phyloP scores from a whole-genome alignment of 495 filamentous ascomycete species.

The Penicilliopsis zonata region DNA sequence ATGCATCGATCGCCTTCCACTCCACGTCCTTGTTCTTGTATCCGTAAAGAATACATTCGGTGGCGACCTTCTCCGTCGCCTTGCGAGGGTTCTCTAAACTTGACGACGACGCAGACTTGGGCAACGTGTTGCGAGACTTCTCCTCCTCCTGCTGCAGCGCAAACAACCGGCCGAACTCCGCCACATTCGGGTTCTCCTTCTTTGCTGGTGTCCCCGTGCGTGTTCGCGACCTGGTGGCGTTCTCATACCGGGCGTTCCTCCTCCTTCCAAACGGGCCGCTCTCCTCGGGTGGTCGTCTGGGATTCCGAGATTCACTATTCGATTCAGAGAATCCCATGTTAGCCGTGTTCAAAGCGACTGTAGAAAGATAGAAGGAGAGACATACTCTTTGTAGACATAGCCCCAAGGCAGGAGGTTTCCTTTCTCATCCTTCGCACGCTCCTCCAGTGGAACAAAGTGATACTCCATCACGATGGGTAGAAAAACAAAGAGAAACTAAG shows the following conservation, averaged over 20 bases:
- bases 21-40: slow-evolving; percentile 57
- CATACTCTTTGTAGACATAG: slow-evolving; percentile 49
- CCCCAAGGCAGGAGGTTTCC: slow-evolving; percentile 50
- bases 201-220: slow-evolving; percentile 47
- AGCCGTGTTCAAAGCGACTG: slow-evolving; percentile 2
- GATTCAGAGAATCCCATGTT: slow-evolving; percentile 3
- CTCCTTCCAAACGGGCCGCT: slow-evolving; percentile 51
- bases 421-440: slow-evolving; percentile 47
- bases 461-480: slow-evolving; percentile 44
- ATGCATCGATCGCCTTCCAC: slow-evolving; percentile 77
- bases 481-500: no score
- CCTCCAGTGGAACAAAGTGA: slow-evolving; percentile 52
- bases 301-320: slow-evolving; percentile 31
- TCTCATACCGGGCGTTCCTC: slow-evolving; percentile 37
- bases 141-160: slow-evolving; percentile 32
- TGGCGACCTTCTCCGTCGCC: slow-evolving; percentile 48
- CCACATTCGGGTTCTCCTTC: slow-evolving; percentile 44
- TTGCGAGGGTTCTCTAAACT: slow-evolving; percentile 30
- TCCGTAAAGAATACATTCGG: slow-evolving; percentile 75
- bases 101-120: slow-evolving; percentile 30
- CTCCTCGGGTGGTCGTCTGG: slow-evolving; percentile 44
- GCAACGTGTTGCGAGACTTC: slow-evolving; percentile 17
- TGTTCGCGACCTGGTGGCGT: slow-evolving; percentile 41
- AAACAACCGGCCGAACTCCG: slow-evolving; percentile 37
- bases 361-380: slow-evolving; percentile 2